Percentiles rank a stretch among this genome's conserved stretches.
Evolutionary conservation across 139 green algal species (phyloP).

Genomic region (Haematococcus sp.): DNA sequence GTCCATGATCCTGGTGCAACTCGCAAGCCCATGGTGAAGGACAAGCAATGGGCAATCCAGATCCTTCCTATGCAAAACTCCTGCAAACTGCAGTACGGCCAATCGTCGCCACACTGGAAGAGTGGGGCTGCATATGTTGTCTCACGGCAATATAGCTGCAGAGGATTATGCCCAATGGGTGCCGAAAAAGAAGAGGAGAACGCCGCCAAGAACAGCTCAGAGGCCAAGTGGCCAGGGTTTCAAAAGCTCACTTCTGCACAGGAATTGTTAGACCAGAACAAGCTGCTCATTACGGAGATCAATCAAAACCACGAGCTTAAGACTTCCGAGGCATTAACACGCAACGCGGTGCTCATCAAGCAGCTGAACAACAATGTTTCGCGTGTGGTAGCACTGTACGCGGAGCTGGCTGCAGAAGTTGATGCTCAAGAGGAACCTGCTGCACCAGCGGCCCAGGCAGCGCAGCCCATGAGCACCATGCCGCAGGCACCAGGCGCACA

Average conservation of each 20-base stretch:
- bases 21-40: too few species aligned
- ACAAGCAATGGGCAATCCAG: too few species aligned
- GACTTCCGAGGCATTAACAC: conserved; percentile 30
- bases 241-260: conserved; percentile 24
- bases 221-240: conserved; percentile 3
- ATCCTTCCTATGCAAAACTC: too few species aligned
- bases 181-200: too few species aligned
- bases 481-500: not conserved
- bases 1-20: too few species aligned
- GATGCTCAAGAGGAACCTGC: not conserved
- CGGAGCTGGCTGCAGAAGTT: not conserved
- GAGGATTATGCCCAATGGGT: too few species aligned
- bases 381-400: conserved; percentile 28
- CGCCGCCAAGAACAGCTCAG: too few species aligned
- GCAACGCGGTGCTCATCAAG: conserved; percentile 46
- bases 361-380: conserved; percentile 51
- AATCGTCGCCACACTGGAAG: too few species aligned
- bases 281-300: conserved; percentile 49
- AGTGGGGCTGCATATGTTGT: too few species aligned
- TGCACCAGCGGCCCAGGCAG: not conserved
- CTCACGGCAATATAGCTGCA: too few species aligned
- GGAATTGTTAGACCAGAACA: conserved; percentile 48
- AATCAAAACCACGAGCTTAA: conserved; percentile 48
- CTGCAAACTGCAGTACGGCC: too few species aligned
- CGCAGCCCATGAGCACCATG: not conserved